Evolutionary conservation across 306 rosid genomes (phyloP), one percentile per base, ranked within the genome.

Genomic region (Erythrophleum fordii): DNA sequence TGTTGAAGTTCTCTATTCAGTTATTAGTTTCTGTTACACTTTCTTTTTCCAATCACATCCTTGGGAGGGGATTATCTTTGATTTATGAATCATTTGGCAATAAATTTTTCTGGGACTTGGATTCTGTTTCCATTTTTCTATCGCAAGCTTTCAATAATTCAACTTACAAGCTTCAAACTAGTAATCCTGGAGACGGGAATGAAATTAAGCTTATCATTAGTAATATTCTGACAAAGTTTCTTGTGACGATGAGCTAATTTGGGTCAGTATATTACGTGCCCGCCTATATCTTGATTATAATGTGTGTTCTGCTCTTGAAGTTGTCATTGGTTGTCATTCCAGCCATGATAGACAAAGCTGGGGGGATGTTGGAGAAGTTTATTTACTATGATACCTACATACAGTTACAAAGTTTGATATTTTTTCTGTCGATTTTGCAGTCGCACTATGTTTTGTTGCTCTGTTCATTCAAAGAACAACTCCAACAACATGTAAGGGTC

Each of bases 381-480:
- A 39, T 52, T 59, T 80, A 9, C 9, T 61, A 55, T 60, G 46
- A 72, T 26, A 59, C 25, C 35, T 12, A 59, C 25, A 23, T 59
- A 13, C 25, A 6, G 23, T 41, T 28, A 62, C 31, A 42, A 7
- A 25, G 69, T 67, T 70, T 85, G 34, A 80, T 62, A 10, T 23
- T 69, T 77, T 82, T 7, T 14, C 80, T 4, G 52, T 80, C 74
- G 55, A 26, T 83, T 66, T 23, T 83, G 90, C 83, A 95, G 99
- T 91, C 98, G 23, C 96, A 93, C 87, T 95, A 95, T 78, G 99
- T 95, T 85, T 79, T 95, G 86, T 78, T 93, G 91, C 97, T 95
- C 46, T 95, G 97, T 86, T 95, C 99, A 13, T 95, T 95, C 85
- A 95, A 93, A 90, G 99, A 95, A 64, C 99, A 95, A 76, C 93